Evolutionary conservation across 768 basidiomycete genomes (phyloP).

Genomic region (Tricholoma hemisulphureum): DNA sequence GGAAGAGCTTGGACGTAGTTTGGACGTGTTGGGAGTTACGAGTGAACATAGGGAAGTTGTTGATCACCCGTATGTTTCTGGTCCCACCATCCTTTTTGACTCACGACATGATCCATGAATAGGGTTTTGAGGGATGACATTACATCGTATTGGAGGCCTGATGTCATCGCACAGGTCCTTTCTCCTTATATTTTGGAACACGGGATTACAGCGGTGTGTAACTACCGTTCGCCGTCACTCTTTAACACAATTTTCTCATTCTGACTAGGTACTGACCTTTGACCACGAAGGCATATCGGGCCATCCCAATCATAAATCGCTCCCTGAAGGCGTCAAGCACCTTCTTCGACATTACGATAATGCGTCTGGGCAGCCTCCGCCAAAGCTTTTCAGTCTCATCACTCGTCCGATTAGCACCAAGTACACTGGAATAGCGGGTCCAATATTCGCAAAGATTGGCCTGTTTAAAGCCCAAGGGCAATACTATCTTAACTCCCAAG

Average conservation of each 20-base stretch:
- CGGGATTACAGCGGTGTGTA: conserved; percentile 61
- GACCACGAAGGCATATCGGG: conserved; percentile 73
- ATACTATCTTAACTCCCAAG: not conserved
- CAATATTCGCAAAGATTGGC: conserved; percentile 49
- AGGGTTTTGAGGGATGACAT: conserved; percentile 77
- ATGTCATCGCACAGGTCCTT: conserved; percentile 57
- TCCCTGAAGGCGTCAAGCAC: conserved; percentile 53
- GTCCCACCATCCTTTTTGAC: not conserved
- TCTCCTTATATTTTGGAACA: conserved; percentile 55
- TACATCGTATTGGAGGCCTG: conserved; percentile 59
- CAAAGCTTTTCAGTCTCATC: conserved; percentile 57
- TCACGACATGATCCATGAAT: not conserved
- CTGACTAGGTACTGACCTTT: conserved; percentile 81
- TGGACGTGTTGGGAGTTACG: conserved; percentile 66
- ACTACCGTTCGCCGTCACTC: conserved; percentile 2
- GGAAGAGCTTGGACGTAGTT: conserved; percentile 59
- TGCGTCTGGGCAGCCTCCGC: conserved; percentile 21
- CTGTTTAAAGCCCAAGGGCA: conserved; percentile 21
- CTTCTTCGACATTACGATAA: conserved; percentile 33
- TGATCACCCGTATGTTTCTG: conserved; percentile 64
- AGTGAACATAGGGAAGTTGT: conserved; percentile 54
- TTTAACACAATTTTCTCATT: conserved; percentile 1
- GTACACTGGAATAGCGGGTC: conserved; percentile 58
- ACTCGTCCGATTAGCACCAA: conserved; percentile 57
- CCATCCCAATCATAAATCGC: conserved; percentile 83